Evolutionary conservation across 768 basidiomycete species (phyloP).

Genomic region (Pisolithus tinctorius): DNA sequence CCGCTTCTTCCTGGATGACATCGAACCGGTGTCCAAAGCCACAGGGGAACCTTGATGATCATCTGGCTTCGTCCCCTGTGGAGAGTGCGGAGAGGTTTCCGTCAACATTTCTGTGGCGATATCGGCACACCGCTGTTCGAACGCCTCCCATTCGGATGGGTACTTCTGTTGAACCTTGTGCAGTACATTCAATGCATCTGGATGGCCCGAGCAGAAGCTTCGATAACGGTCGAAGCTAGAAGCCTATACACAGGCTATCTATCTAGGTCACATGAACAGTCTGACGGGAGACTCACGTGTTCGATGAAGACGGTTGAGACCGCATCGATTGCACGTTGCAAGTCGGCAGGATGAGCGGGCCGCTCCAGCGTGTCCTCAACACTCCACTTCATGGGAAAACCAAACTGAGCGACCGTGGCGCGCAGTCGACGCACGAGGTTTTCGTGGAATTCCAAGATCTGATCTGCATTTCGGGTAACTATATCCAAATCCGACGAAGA

Average conservation of each 20-base stretch:
- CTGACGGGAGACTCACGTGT: conserved; percentile 34
- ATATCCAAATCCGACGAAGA: conserved; percentile 50
- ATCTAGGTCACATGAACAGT: not conserved
- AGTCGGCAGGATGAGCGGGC: conserved; percentile 32
- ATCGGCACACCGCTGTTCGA: conserved; percentile 69
- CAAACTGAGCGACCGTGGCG: conserved; percentile 42
- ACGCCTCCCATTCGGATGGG: conserved; percentile 73
- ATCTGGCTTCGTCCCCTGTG: conserved; percentile 6
- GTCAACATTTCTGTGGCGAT: conserved; percentile 37
- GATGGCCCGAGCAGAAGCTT: conserved; percentile 81
- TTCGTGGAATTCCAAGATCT: conserved; percentile 65
- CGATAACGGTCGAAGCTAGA: conserved; percentile 74
- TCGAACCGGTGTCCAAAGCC: conserved; percentile 8
- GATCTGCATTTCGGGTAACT: conserved; percentile 61
- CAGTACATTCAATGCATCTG: conserved; percentile 71
- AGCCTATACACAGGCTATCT: conserved; percentile 40
- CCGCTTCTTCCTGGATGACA: conserved; percentile 30
- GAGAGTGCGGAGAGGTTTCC: conserved; percentile 11
- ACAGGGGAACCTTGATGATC: conserved; percentile 3
- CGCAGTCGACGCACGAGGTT: conserved; percentile 52
- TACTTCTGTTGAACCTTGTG: conserved; percentile 58
- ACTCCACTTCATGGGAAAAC: conserved; percentile 34
- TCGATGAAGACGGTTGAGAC: conserved; percentile 54
- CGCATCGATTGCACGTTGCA: conserved; percentile 29
- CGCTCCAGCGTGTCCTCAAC: conserved; percentile 6